Conservation (phyloP, 371 early-diverging fungal species). For the Apophysomyces trapeziformis region DNA sequence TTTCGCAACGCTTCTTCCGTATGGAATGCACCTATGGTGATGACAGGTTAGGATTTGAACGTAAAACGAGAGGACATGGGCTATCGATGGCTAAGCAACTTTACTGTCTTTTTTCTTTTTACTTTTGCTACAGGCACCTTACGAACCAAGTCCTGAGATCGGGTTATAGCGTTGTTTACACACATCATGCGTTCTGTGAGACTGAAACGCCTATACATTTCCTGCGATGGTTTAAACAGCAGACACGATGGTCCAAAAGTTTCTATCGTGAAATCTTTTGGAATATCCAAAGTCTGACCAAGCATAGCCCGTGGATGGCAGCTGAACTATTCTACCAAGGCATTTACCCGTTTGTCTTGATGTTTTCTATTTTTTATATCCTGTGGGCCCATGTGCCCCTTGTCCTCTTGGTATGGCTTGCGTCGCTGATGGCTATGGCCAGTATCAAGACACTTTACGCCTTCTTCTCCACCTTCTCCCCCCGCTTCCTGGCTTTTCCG, state of each 20-base stretch:
- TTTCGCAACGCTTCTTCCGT: constrained; percentile 59
- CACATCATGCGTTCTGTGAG: constrained; percentile 65
- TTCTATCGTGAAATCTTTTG: constrained; percentile 68
- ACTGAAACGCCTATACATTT: constrained; percentile 65
- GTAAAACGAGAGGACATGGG: neutral
- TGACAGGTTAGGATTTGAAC: constrained; percentile 46
- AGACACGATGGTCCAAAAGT: constrained; percentile 74
- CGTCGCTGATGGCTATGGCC: constrained; percentile 49
- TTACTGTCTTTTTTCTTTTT: no score
- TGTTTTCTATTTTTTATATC: constrained; percentile 59
- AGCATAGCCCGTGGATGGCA: constrained; percentile 72
- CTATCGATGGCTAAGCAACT: no score
- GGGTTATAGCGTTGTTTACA: constrained; percentile 63
- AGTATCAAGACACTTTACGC: constrained; percentile 58
- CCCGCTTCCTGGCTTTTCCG: constrained; percentile 57
- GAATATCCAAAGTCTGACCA: constrained; percentile 58
- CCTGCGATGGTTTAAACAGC: constrained; percentile 70
- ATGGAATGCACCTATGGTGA: constrained; percentile 73
- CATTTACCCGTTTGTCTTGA: constrained; percentile 66
- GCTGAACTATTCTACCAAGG: constrained; percentile 66
- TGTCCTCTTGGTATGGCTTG: constrained; percentile 53
- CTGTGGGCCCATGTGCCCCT: constrained; percentile 40
- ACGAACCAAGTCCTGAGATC: constrained; percentile 61
- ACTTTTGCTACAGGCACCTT: constrained; percentile 43
- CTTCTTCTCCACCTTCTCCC: constrained; percentile 34